Evolutionary conservation across 2,329 filamentous ascomycete species (phyloP), one percentile per base, ranked within the genome.

Genomic region (Teratosphaeriaceae sp.): DNA sequence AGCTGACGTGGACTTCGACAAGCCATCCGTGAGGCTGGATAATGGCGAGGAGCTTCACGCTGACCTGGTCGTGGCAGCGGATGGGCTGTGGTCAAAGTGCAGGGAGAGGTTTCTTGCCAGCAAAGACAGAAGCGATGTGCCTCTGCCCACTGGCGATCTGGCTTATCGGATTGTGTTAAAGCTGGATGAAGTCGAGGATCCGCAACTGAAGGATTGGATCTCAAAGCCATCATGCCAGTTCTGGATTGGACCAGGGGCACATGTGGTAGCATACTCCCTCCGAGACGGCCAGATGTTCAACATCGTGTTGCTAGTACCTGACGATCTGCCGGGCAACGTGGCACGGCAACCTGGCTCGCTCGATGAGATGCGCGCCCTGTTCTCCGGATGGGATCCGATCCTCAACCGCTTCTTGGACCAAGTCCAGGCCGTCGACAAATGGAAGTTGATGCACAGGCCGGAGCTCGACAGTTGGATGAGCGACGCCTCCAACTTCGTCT

Each of bases 341-440:
- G 68, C 71, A 9, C 71, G 72, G 23, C 65, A 71, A 40, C 51
- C 67, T 1, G 80, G 76, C 1, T 74, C 73, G 5, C 52, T 79
- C 0, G 73, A 77, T 11, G 79, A 85, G 61, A 80, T 84, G 77
- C 69, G 65, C 38, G 64, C 64, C 3, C 56, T 80, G 2, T 84
- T 85, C 54, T 61, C 65, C 5, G 70, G 67, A 0, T 86, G 82
- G 82, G 81, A 85, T 63, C 80, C 80, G 1, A 69, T 80, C 36
- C 53, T 69, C 38, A 71, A 61, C 16, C 56, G 59, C 13, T 68
- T 74, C 36, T 58, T 74, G 11, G 61, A 64, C 2, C 69, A 72
- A 33, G 79, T 84, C 0, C 70, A 75, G 27, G 69, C 63, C 1
- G 78, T 84, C 0, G 74, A 79, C 29, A 85, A 85, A 59, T 86